phyloP scores from a whole-genome alignment of 768 basidiomycete species.

The Mycena leptocephala region DNA sequence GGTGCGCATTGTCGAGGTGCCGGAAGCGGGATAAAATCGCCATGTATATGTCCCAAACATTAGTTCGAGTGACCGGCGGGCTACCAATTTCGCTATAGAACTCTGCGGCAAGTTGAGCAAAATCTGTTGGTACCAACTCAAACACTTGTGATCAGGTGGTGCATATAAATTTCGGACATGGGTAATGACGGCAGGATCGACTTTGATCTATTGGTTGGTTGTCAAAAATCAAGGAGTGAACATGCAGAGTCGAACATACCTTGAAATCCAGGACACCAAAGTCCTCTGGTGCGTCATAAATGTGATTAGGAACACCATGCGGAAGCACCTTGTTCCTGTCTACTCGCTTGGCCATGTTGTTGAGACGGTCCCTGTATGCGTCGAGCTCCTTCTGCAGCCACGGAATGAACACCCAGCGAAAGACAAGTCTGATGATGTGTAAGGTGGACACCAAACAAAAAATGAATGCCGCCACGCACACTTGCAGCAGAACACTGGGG shows the following conservation, averaged over 20 bases:
- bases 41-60: conserved; percentile 32
- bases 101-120: conserved; percentile 17
- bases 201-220: too few relatives aligned
- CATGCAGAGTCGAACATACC: conserved; percentile 36
- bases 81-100: conserved; percentile 31
- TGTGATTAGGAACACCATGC: conserved; percentile 54
- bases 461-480: too few relatives aligned
- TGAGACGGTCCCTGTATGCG: conserved; percentile 40
- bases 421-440: conserved; percentile 49
- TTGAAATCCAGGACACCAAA: conserved; percentile 51
- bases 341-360: conserved; percentile 39
- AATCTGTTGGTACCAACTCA: conserved; percentile 32
- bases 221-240: background rate
- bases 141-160: conserved; percentile 37
- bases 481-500: conserved; percentile 39
- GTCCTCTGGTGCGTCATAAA: conserved; percentile 46
- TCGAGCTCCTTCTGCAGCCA: conserved; percentile 58
- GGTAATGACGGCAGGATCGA: conserved; percentile 32
- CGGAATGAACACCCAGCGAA: conserved; percentile 59
- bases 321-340: conserved; percentile 56
- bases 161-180: conserved; percentile 33
- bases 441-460: background rate
- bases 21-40: conserved; percentile 11
- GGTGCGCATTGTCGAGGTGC: background rate
- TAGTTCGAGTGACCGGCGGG: conserved; percentile 26